Percentiles rank a stretch among this genome's conserved stretches.
phyloP scores from a whole-genome alignment of 106 monocot genomes.

The Iris macrosiphon region DNA sequence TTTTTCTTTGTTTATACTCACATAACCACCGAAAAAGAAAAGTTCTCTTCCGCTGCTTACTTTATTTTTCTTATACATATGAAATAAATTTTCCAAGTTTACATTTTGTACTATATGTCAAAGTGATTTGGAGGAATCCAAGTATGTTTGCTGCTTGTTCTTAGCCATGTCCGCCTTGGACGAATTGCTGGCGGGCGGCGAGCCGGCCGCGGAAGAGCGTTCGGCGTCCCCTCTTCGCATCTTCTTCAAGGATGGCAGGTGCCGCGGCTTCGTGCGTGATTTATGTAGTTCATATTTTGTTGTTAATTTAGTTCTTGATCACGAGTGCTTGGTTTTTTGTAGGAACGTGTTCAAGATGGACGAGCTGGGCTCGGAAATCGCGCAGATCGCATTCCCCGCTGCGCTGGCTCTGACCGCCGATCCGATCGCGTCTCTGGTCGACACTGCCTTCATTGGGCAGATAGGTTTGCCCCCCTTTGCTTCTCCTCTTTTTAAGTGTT shows the following conservation, averaged over 20 bases:
- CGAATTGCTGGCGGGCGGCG: slow-evolving; percentile 2
- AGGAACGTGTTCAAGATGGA: slow-evolving; percentile 54
- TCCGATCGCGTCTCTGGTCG: slow-evolving; percentile 60
- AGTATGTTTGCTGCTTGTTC: background rate
- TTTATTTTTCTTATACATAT: too few species aligned
- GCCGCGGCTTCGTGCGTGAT: too few species aligned
- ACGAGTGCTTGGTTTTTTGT: too few species aligned
- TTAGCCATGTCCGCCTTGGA: slow-evolving; percentile 12
- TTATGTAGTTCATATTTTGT: too few species aligned
- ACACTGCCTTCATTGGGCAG: slow-evolving; percentile 73
- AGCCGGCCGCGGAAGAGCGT: background rate
- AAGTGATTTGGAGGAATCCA: too few species aligned
- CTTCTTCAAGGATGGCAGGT: slow-evolving; percentile 52
- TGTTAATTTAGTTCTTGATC: too few species aligned
- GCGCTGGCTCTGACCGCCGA: slow-evolving; percentile 63
- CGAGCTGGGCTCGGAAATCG: slow-evolving; percentile 60
- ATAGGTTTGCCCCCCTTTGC: slow-evolving; percentile 41
- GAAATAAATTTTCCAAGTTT: too few species aligned
- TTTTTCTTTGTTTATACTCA: too few species aligned
- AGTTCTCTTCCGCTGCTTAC: too few species aligned
- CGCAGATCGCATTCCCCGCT: slow-evolving; percentile 51
- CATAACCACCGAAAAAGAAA: too few species aligned
- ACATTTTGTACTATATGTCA: too few species aligned
- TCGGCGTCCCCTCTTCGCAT: slow-evolving; percentile 17
- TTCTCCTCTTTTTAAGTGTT: background rate